Evolutionary conservation across 2,329 filamentous ascomycete species (phyloP), one percentile per base, ranked within the genome.

Genomic region (Neopestalotiopsis clavispora): DNA sequence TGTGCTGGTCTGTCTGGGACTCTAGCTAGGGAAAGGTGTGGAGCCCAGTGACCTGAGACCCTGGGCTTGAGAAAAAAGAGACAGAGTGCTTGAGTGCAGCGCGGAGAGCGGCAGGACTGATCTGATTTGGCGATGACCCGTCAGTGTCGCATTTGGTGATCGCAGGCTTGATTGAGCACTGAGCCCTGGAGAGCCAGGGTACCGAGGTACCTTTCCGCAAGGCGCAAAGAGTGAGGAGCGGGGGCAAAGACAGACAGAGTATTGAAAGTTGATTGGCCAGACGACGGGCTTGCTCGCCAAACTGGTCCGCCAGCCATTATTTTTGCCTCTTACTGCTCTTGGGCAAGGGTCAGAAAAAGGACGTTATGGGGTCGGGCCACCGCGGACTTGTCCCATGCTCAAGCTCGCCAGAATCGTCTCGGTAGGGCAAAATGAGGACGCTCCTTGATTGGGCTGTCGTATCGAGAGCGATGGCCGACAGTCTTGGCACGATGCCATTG

Each of bases 331-430:
- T 52, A 17, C 45, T n/a, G 17, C 20, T 52, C 45, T 52, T 20
- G 45, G 45, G 9, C 45, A 52, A 52, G 45, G 45, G 45, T 17
- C 45, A 52, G n/a, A 52, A 20, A 52, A 20, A 20, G 45, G 45
- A 52, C 17, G 6, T 52, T 52, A 20, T 52, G 45, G 45, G 45
- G 45, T 52, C 45, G 45, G 45, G 20, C 34, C 34, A 38, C 34
- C 34, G 34, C 34, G 34, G 34, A 38, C 34, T 7, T n/a, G 45
- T n/a, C 45, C 45, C 45, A 52, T 52, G 45, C 45, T n/a, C 14
- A 52, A 52, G 45, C 45, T 52, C 45, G n/a, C 45, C 45, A 52
- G 45, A 52, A 52, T n/a, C 45, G 45, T 52, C 45, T 52, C 45
- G 45, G 45, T 52, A 52, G 45, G 45, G 45, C 45, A 17, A 52